These are phyloP conservation scores for Crithidia thermophila DNA, from an alignment of 208 protist genomes.

Conservation along the genomic window DNA sequence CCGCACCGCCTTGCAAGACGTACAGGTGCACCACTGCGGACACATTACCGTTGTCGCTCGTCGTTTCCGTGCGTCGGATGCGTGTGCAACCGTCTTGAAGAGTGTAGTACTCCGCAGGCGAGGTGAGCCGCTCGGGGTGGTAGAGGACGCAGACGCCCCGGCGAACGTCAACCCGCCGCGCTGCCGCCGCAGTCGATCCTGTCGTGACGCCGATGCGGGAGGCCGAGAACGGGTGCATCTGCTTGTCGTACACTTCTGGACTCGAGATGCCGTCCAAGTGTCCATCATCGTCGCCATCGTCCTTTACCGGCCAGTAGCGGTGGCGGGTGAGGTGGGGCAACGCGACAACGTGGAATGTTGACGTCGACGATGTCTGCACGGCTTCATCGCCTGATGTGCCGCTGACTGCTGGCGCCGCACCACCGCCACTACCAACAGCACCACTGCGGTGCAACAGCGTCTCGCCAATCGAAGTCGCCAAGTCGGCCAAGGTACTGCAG, in stretches of 20 bases:
- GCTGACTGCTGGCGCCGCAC: not conserved
- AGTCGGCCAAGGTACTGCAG: conserved; percentile 15
- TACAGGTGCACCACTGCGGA: conserved; percentile 20
- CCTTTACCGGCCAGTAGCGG: not conserved
- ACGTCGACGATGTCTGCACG: not conserved
- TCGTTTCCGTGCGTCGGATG: conserved; percentile 11
- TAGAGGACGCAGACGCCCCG: conserved; percentile 29
- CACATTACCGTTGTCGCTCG: not conserved
- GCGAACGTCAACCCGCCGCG: conserved; percentile 19
- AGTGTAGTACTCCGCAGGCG: conserved; percentile 29
- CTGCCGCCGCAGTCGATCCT: not conserved
- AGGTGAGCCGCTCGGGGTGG: conserved; percentile 20
- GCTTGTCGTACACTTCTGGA: conserved; percentile 5
- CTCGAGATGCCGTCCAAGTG: not conserved
- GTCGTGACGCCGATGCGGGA: not conserved
- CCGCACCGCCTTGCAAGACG: conserved; percentile 20
- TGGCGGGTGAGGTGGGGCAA: conserved; percentile 18
- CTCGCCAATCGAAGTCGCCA: conserved; percentile 15
- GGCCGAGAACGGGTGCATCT: conserved; percentile 22
- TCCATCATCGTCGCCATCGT: not conserved
- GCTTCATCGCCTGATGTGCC: not conserved
- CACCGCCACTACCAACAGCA: not conserved
- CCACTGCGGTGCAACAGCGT: conserved; percentile 1
- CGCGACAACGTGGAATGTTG: conserved; percentile 24
- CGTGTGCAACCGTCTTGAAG: conserved; percentile 23